Conservation (phyloP, 2,329 filamentous ascomycete genomes). For the Arthrobotrys conoides region DNA sequence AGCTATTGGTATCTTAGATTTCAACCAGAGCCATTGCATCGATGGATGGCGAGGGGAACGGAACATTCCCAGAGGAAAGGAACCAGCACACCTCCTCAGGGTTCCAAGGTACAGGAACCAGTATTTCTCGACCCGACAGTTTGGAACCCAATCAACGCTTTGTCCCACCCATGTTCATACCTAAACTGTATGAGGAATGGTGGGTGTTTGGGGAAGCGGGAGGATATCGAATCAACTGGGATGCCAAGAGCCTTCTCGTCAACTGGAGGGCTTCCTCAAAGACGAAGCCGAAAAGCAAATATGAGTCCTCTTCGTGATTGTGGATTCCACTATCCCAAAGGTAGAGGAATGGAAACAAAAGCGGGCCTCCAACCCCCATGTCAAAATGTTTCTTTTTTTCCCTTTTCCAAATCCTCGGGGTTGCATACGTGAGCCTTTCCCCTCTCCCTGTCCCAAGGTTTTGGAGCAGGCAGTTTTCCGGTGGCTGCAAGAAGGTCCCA, state of each 20-base stretch:
- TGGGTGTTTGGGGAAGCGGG: conserved; percentile 58
- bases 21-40: not conserved
- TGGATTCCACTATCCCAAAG: conserved; percentile 45
- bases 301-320: conserved; percentile 32
- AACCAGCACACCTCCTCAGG: conserved; percentile 46
- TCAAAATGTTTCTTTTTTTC: conserved; percentile 32
- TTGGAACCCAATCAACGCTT: conserved; percentile 56
- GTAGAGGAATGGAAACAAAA: conserved; percentile 47
- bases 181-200: conserved; percentile 56
- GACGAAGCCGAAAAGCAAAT: conserved; percentile 54
- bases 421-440: conserved; percentile 29
- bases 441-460: conserved; percentile 36
- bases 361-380: conserved; percentile 39
- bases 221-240: conserved; percentile 22
- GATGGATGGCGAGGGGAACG: conserved; percentile 14
- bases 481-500: conserved; percentile 53
- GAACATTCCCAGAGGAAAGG: conserved; percentile 49
- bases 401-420: conserved; percentile 39
- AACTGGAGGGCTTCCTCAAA: conserved; percentile 9
- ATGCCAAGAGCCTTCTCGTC: conserved; percentile 23
- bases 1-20: not conserved
- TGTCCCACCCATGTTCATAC: conserved; percentile 34
- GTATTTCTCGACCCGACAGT: conserved; percentile 37
- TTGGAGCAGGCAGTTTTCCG: conserved; percentile 40
- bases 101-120: conserved; percentile 50